Evolutionary conservation across 192 early-diverging fungal species (phyloP).

Genomic region (Podila minutissima): DNA sequence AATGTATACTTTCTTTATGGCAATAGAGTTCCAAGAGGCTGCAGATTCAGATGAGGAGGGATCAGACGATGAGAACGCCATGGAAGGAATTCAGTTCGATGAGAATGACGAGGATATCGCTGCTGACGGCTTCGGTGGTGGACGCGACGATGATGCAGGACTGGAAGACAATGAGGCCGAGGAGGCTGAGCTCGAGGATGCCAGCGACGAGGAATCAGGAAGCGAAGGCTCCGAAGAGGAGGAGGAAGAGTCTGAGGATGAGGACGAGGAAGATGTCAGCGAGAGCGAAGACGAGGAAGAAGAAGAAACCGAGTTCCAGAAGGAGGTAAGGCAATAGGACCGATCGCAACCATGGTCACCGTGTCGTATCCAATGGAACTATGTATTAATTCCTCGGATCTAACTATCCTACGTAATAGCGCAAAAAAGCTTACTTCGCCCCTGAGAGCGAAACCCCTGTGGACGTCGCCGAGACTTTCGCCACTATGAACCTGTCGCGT

Average conservation of each 20-base stretch:
- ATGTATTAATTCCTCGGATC: neutral
- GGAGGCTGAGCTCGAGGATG: slow-evolving; percentile 39
- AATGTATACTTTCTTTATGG: neutral
- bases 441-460: slow-evolving; percentile 53
- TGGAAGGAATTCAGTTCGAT: slow-evolving; percentile 33
- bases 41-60: slow-evolving; percentile 38
- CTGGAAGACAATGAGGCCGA: slow-evolving; percentile 42
- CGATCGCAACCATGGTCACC: no score
- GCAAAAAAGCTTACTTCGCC: slow-evolving; percentile 72
- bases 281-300: slow-evolving; percentile 53
- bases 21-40: slow-evolving; percentile 47
- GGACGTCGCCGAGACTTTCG: slow-evolving; percentile 81
- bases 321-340: slow-evolving; percentile 32
- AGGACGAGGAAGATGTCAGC: slow-evolving; percentile 57
- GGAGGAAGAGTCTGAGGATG: slow-evolving; percentile 46
- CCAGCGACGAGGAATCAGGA: slow-evolving; percentile 41
- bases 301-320: slow-evolving; percentile 57
- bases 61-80: slow-evolving; percentile 17
- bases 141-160: slow-evolving; percentile 37
- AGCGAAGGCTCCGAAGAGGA: slow-evolving; percentile 34
- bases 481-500: slow-evolving; percentile 91
- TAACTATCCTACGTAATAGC: slow-evolving; percentile 33
- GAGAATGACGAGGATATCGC: slow-evolving; percentile 45
- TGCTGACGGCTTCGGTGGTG: slow-evolving; percentile 52
- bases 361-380: neutral